Conservation (phyloP, 78 protist genomes). For the Pigoraptor vietnamica region DNA sequence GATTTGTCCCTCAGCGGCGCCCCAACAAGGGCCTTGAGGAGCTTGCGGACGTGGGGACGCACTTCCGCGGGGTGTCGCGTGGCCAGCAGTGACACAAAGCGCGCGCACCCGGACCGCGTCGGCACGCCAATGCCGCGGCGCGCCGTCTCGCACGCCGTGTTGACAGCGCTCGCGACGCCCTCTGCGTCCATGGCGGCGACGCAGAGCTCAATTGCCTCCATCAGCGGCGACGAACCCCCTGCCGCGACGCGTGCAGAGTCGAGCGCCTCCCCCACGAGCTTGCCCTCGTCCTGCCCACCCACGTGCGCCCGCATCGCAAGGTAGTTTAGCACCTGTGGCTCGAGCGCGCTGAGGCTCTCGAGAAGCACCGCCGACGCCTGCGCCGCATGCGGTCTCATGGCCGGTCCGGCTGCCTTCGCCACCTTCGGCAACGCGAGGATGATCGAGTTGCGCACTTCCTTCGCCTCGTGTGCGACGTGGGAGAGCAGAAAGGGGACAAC, state of each 20-base stretch:
- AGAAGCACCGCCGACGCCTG: slow-evolving; percentile 22
- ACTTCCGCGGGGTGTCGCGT: neutral
- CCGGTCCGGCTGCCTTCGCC: slow-evolving; percentile 30
- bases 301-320: slow-evolving; percentile 13
- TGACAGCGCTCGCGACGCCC: neutral
- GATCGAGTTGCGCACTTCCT: slow-evolving; percentile 34
- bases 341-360: slow-evolving; percentile 41
- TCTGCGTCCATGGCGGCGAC: neutral
- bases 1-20: neutral
- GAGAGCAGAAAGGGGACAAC: neutral
- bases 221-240: neutral
- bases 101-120: neutral
- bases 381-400: slow-evolving; percentile 31
- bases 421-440: slow-evolving; percentile 30
- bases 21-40: neutral
- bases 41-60: neutral
- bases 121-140: slow-evolving; percentile 2
- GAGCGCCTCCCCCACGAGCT: neutral
- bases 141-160: neutral
- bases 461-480: slow-evolving; percentile 11
- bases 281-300: neutral
- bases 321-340: slow-evolving; percentile 52
- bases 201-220: neutral
- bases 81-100: neutral
- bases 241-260: neutral